A percentile compares a stretch with the other conserved stretches of the same genome.
Evolutionary conservation across 1,139 yeast genomes (phyloP).

Genomic region (Magnusiomyces tetraspermus): DNA sequence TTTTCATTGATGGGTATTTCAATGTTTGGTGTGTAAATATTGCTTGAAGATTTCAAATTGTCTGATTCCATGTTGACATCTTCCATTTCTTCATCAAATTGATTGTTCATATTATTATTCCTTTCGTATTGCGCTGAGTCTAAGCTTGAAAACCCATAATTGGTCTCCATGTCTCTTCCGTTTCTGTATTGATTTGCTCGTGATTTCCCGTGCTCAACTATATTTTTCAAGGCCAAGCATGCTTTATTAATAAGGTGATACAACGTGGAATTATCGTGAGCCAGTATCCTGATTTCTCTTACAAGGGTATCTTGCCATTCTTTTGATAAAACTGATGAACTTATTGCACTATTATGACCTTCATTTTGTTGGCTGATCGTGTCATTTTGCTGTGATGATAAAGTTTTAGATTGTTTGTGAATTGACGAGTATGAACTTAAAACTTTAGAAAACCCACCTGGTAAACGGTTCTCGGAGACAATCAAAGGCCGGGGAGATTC

Average conservation of each 20-base stretch:
- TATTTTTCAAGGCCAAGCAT: neutral
- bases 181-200: neutral
- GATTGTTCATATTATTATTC: neutral
- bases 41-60: neutral
- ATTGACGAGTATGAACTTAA: neutral
- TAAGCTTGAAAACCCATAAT: neutral
- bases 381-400: neutral
- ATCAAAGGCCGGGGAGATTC: neutral
- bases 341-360: neutral
- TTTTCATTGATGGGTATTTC: neutral
- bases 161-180: neutral
- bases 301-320: constrained; percentile 5
- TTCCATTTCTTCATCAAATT: neutral
- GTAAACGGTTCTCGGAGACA: neutral
- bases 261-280: neutral
- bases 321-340: neutral
- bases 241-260: neutral
- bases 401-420: neutral
- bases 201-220: neutral
- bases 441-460: neutral
- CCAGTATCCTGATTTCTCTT: neutral
- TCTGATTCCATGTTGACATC: neutral
- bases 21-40: neutral
- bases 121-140: neutral
- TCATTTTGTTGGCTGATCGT: neutral